Conservation (phyloP, 192 early-diverging fungal genomes). For the Gorgonomyces haynaldii region DNA sequence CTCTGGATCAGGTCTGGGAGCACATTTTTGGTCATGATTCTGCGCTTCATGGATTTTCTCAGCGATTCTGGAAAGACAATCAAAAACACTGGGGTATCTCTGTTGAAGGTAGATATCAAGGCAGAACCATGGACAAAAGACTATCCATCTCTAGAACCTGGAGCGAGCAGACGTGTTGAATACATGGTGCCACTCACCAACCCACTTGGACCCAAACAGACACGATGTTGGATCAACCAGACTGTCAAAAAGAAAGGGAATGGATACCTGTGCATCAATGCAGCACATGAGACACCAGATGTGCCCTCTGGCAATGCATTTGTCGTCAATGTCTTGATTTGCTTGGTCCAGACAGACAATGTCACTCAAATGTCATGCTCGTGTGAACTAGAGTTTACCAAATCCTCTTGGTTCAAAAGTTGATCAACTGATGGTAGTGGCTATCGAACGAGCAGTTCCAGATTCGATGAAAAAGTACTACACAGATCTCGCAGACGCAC, state of each 20-base stretch:
- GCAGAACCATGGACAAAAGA: neutral
- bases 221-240: slow-evolving; percentile 12
- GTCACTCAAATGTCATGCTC: slow-evolving; percentile 9
- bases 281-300: slow-evolving; percentile 24
- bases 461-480: slow-evolving; percentile 27
- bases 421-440: slow-evolving; percentile 12
- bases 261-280: slow-evolving; percentile 21
- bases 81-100: neutral
- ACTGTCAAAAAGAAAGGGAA: slow-evolving; percentile 1
- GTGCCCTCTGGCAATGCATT: slow-evolving; percentile 36
- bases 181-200: slow-evolving; percentile 15
- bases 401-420: slow-evolving; percentile 33
- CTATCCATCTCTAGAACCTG: neutral
- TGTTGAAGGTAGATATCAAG: neutral
- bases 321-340: slow-evolving; percentile 13
- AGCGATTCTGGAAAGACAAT: neutral
- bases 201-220: slow-evolving; percentile 21
- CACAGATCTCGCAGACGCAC: slow-evolving; percentile 11
- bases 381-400: slow-evolving; percentile 27
- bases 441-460: slow-evolving; percentile 17
- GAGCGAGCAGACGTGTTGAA: slow-evolving; percentile 13
- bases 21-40: too few relatives aligned
- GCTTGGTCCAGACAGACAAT: slow-evolving; percentile 6
- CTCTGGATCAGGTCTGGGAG: too few relatives aligned
- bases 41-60: too few relatives aligned